These are phyloP conservation scores for Veloporphyrellus conicus DNA, from an alignment of 1,284 basidiomycete species.

Conservation along the genomic window DNA sequence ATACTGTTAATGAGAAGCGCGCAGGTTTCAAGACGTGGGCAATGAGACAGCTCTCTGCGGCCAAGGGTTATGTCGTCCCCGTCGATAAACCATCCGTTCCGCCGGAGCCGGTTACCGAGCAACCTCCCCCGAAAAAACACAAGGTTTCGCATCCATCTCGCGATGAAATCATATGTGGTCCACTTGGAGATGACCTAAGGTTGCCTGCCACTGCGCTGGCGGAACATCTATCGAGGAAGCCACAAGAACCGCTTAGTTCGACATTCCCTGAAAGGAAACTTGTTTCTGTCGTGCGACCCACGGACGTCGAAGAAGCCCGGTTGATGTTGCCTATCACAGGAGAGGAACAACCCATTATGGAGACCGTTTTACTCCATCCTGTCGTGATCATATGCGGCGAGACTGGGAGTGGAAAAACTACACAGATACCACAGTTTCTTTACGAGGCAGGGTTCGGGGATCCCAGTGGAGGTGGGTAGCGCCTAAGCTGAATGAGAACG, in stretches of 20 bases:
- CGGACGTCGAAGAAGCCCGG: constrained; percentile 75
- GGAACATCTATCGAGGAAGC: constrained; percentile 39
- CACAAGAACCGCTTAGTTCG: constrained; percentile 25
- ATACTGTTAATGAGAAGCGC: constrained; percentile 32
- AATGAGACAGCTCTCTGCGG: constrained; percentile 61
- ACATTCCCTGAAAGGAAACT: constrained; percentile 3
- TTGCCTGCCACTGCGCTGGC: constrained; percentile 63
- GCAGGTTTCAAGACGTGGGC: constrained; percentile 84
- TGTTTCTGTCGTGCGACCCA: constrained; percentile 65
- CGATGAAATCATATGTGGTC: constrained; percentile 52
- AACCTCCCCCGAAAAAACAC: constrained; percentile 41
- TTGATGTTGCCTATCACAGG: constrained; percentile 84
- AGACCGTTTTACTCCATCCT: constrained; percentile 83
- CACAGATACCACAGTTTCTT: constrained; percentile 95
- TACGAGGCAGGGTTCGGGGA: constrained; percentile 96
- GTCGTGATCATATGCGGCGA: constrained; percentile 94
- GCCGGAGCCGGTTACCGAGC: constrained; percentile 15
- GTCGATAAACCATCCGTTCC: constrained; percentile 9
- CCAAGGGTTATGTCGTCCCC: constrained; percentile 46
- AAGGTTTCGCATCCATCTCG: constrained; percentile 35
- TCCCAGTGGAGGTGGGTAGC: constrained; percentile 63
- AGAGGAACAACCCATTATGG: constrained; percentile 94
- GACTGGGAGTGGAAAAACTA: constrained; percentile 98
- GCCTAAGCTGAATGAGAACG: background rate
- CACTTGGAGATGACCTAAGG: constrained; percentile 61